phyloP scores from a whole-genome alignment of 1,284 basidiomycete species.

The Boletus austroedulis region DNA sequence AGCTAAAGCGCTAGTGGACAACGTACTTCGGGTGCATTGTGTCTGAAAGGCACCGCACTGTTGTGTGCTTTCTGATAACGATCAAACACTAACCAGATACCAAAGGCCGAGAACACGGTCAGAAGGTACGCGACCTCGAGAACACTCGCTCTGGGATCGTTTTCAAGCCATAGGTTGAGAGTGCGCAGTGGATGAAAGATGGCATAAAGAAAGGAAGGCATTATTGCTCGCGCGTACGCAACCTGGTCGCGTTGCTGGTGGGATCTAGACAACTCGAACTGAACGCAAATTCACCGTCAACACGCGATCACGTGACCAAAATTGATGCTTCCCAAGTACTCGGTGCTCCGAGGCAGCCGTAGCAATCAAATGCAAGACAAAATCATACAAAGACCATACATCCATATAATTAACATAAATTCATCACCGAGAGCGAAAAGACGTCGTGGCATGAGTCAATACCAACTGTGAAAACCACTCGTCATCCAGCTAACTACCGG shows the following conservation, averaged over 20 bases:
- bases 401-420: not conserved
- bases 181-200: constrained; percentile 51
- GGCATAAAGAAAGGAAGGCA: constrained; percentile 44
- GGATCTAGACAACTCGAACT: constrained; percentile 1
- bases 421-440: too few species aligned
- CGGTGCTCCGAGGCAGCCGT: too few species aligned
- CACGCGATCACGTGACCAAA: constrained; percentile 21
- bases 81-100: constrained; percentile 72
- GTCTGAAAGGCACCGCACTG: constrained; percentile 63
- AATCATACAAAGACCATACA: not conserved
- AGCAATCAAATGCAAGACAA: not conserved
- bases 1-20: not conserved
- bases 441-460: too few species aligned
- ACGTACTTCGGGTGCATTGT: constrained; percentile 58
- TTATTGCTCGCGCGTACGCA: constrained; percentile 9
- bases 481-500: too few species aligned
- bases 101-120: constrained; percentile 63
- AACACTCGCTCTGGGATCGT: constrained; percentile 46
- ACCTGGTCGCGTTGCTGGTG: not conserved
- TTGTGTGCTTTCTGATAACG: constrained; percentile 71
- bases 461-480: too few species aligned
- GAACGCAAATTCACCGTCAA: constrained; percentile 3
- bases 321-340: too few species aligned
- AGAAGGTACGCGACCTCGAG: constrained; percentile 57
- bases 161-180: constrained; percentile 45